phyloP scores from a whole-genome alignment of 352 stramenopile genomes.

The Aphanomyces cochlioides region DNA sequence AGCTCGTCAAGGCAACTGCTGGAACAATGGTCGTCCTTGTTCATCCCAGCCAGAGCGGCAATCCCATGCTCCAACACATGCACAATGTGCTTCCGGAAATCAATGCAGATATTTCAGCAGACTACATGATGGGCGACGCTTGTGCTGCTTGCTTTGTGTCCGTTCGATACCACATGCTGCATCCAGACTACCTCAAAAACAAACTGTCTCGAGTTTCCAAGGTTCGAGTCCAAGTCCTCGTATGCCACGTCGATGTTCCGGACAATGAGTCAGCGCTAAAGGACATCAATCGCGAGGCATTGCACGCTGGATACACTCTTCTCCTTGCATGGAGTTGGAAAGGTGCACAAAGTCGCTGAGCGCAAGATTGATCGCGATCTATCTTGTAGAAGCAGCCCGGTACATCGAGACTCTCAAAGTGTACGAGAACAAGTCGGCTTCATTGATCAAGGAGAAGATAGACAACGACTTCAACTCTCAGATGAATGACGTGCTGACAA shows the following conservation, averaged over 20 bases:
- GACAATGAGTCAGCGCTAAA: constrained; percentile 90
- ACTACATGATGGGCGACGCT: constrained; percentile 91
- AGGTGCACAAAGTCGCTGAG: neutral
- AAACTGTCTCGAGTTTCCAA: constrained; percentile 85
- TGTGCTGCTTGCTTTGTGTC: constrained; percentile 74
- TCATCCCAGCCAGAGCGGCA: constrained; percentile 88
- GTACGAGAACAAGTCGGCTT: constrained; percentile 94
- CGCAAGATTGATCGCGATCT: too few relatives aligned
- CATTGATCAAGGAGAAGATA: constrained; percentile 92
- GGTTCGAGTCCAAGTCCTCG: constrained; percentile 87
- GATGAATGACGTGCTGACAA: constrained; percentile 88
- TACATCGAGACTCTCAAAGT: constrained; percentile 97
- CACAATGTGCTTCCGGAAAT: constrained; percentile 92
- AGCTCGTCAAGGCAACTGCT: neutral
- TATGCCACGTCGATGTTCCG: constrained; percentile 94
- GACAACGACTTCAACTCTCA: constrained; percentile 88
- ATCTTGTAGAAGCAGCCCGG: constrained; percentile 82
- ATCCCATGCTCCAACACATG: constrained; percentile 90
- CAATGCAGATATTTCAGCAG: constrained; percentile 85
- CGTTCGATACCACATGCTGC: constrained; percentile 85
- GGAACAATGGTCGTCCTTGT: constrained; percentile 54
- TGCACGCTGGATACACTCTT: constrained; percentile 90
- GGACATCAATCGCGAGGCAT: constrained; percentile 90
- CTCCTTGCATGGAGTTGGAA: constrained; percentile 91
- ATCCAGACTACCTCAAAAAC: constrained; percentile 88